Conservation (phyloP, 140 eudicot genomes). For the Senecio squalidus region DNA sequence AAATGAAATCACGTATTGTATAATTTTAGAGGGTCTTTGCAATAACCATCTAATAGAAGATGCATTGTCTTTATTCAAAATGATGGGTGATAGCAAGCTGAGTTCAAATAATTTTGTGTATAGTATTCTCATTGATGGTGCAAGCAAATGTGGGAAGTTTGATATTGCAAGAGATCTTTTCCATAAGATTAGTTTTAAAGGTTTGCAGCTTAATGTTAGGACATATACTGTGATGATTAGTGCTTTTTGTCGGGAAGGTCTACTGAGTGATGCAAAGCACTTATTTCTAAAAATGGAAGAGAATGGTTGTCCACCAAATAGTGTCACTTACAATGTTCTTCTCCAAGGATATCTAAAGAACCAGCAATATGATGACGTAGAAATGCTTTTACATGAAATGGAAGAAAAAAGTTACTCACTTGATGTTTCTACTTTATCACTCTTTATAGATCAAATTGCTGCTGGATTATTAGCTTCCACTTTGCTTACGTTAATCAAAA, state of each 20-base stretch:
- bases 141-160: not conserved
- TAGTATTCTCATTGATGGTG: not conserved
- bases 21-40: not conserved
- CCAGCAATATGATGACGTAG: not conserved
- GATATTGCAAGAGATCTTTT: not conserved
- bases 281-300: not conserved
- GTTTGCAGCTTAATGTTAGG: not conserved
- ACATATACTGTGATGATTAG: not conserved
- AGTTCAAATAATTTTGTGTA: not conserved
- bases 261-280: not conserved
- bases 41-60: not conserved
- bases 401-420: not conserved
- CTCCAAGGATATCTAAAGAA: not conserved
- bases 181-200: not conserved
- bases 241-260: not conserved
- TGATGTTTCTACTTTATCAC: not conserved
- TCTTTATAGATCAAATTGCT: not conserved
- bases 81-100: not conserved
- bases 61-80: not conserved
- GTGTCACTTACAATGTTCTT: not conserved
- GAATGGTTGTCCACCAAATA: not conserved
- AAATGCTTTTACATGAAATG: not conserved
- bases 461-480: not conserved
- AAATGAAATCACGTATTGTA: not conserved
- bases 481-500: not conserved